These are phyloP conservation scores for Lophiostoma macrostomum DNA, from an alignment of 495 filamentous ascomycete species.

Conservation along the genomic window DNA sequence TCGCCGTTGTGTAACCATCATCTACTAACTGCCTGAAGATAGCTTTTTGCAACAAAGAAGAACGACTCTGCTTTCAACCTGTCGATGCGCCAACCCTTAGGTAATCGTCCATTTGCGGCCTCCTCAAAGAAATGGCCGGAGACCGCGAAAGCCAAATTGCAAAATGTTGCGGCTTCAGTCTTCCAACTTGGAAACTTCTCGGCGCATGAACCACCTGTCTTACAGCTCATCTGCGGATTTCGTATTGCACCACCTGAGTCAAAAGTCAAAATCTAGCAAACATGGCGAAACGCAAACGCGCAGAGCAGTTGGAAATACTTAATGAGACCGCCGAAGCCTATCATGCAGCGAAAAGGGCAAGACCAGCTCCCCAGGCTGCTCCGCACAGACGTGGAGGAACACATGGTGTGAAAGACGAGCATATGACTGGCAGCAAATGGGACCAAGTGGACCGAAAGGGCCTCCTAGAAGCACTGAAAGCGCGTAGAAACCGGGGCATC, in stretches of 20 bases:
- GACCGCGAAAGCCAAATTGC: too few species aligned
- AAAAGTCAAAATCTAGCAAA: too few species aligned
- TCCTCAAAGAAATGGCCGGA: too few species aligned
- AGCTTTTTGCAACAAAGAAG: background rate
- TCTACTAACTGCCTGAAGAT: background rate
- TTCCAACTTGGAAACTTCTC: too few species aligned
- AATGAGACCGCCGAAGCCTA: background rate
- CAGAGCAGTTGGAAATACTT: background rate
- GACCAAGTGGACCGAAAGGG: constrained; percentile 9
- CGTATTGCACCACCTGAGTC: too few species aligned
- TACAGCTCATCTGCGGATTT: too few species aligned
- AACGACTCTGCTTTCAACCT: background rate
- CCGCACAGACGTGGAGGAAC: constrained; percentile 22
- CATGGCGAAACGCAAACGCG: background rate
- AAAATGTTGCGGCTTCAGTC: too few species aligned
- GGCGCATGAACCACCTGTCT: too few species aligned
- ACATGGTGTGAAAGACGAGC: constrained; percentile 15
- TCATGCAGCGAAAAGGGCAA: background rate
- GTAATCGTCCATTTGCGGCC: too few species aligned
- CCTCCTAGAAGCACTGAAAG: background rate
- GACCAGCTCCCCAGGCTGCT: constrained; percentile 1
- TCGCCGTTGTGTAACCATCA: background rate
- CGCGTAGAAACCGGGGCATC: background rate
- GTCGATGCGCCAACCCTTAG: too few species aligned
- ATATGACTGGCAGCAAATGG: constrained; percentile 14